These are phyloP conservation scores for Heritiera fomes DNA, from an alignment of 345 rosid genomes.

Conservation along the genomic window DNA sequence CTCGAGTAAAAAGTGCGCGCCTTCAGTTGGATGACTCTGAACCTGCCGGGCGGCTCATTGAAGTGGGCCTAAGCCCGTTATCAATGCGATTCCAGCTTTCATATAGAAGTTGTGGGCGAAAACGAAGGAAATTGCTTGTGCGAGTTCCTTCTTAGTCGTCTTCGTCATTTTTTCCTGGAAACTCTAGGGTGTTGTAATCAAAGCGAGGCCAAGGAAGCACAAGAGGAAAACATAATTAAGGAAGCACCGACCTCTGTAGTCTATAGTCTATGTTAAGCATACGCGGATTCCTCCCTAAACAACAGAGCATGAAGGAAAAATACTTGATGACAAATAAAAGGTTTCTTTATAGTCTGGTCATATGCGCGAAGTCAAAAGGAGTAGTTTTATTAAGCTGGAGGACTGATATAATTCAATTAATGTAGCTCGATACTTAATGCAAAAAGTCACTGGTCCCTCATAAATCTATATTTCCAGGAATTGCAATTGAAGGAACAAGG, in stretches of 20 bases:
- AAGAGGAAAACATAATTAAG: not conserved
- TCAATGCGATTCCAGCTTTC: not conserved
- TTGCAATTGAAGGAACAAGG: constrained; percentile 1
- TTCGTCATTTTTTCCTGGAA: not conserved
- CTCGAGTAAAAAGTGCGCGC: too few relatives aligned
- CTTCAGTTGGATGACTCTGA: too few relatives aligned
- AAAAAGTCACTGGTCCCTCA: not conserved
- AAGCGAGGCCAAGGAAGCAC: not conserved
- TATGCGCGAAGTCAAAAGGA: not conserved
- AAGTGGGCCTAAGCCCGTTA: too few relatives aligned
- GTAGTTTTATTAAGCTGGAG: not conserved
- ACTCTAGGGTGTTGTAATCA: not conserved
- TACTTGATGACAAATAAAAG: not conserved
- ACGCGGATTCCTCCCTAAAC: not conserved
- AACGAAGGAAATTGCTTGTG: not conserved
- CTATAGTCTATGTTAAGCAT: not conserved
- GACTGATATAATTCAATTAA: too few relatives aligned
- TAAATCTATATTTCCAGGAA: not conserved
- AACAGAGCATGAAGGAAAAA: not conserved
- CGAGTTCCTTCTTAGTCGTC: not conserved
- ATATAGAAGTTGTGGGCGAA: not conserved
- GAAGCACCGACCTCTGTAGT: not conserved
- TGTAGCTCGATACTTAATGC: too few relatives aligned
- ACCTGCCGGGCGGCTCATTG: too few relatives aligned
- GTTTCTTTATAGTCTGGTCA: not conserved